Evolutionary conservation across 805 yeast genomes (phyloP).

Genomic region (Hermanozyma aechmeae): DNA sequence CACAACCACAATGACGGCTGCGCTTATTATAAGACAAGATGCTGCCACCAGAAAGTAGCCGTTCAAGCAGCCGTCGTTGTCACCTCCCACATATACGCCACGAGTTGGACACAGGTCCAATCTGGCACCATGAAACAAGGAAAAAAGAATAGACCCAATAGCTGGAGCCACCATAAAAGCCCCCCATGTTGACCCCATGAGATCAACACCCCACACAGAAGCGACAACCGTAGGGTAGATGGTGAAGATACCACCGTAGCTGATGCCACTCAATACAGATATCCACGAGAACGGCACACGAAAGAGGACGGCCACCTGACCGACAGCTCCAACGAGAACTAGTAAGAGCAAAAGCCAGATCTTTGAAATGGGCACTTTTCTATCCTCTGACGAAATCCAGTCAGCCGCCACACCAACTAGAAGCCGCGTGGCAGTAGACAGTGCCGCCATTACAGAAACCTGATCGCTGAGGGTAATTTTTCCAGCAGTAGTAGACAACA

Average conservation of each 20-base stretch:
- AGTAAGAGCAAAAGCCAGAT: constrained; percentile 23
- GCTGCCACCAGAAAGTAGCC: neutral
- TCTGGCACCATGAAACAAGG: constrained; percentile 57
- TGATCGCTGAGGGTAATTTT: constrained; percentile 27
- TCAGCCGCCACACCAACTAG: constrained; percentile 64
- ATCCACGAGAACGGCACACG: constrained; percentile 11
- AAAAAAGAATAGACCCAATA: constrained; percentile 60
- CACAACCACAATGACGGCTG: constrained; percentile 13
- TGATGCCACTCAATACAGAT: constrained; percentile 52
- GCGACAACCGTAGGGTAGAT: constrained; percentile 79
- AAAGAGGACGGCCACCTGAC: constrained; percentile 14
- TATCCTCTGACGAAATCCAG: constrained; percentile 26
- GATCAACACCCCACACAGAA: constrained; percentile 77
- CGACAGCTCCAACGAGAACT: constrained; percentile 20
- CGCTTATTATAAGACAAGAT: constrained; percentile 9
- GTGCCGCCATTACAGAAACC: constrained; percentile 53
- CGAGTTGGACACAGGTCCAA: constrained; percentile 39
- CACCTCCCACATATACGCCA: constrained; percentile 3
- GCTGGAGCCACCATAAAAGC: constrained; percentile 85
- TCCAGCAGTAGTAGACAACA: constrained; percentile 27
- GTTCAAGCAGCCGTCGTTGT: constrained; percentile 13
- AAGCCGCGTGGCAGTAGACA: constrained; percentile 66
- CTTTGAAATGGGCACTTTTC: constrained; percentile 20
- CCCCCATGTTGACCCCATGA: constrained; percentile 92
- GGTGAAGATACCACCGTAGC: constrained; percentile 82